Base-by-base conservation (phyloP, 768 basidiomycete genomes). In the Xerocomus brunneocitrinus region DNA sequence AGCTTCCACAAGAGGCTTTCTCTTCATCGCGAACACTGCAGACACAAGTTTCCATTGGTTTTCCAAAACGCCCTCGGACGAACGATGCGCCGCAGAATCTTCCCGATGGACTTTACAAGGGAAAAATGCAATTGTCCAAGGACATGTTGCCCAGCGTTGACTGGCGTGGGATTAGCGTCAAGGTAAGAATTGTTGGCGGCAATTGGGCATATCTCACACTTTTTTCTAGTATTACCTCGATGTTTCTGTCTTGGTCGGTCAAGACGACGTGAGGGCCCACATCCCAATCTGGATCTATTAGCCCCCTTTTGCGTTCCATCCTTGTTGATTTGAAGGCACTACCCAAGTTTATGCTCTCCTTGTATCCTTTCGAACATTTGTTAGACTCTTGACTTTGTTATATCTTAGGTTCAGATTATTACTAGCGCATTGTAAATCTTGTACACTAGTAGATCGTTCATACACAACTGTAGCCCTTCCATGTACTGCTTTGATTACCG, bases 21-120 rank as follows among this genome's bases (percentile, higher is more conserved):
- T 65, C 47, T 14, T 53, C 52, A n/a, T 49, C 57, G 8, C 69
- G 53, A 25, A 70, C 69, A 57, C 27, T 67, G 59, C 45, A 74
- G 63, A 60, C 65, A 68, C 47, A 66, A 72, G 73, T 89, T 41
- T 79, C 72, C 47, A 78, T 85, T 42, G 87, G 87, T 2, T 89
- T 89, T 58, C 83, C 84, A 16, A 89, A 87, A 57, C 80, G 85
- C 16, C 84, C 85, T 8, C 68, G 70, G 47, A 67, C 66, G 55
- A 65, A 38, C 79, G 81, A 60, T 77, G 78, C 3, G 9, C 71
- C 78, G 3, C 74, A 78, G 8, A 62, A 75, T 16, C 73, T 85
- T 31, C 87, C 87, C 1, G 85, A 89, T 62, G 87, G 87, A 12
- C 73, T 89, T 2, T 80, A 77, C 59, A 85, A 84, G 62, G 76